These are phyloP conservation scores for Arthrobotrys entomopaga DNA, from an alignment of 2,329 filamentous ascomycete genomes.

Conservation along the genomic window DNA sequence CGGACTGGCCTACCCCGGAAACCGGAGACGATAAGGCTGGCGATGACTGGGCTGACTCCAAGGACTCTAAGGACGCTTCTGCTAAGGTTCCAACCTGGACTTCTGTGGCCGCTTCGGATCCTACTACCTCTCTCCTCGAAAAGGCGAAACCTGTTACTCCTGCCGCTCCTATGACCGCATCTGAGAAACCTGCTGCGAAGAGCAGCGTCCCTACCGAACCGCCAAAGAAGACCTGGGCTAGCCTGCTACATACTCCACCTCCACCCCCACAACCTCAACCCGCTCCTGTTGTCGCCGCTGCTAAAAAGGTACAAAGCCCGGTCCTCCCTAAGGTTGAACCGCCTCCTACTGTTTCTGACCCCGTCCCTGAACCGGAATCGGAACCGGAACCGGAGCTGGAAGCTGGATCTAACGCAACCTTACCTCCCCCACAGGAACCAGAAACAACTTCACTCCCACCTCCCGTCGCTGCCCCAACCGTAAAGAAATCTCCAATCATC, in stretches of 20 bases:
- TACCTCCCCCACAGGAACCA: slow-evolving; percentile 61
- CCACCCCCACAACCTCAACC: slow-evolving; percentile 36
- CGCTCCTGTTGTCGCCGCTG: slow-evolving; percentile 56
- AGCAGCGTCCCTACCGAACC: slow-evolving; percentile 65
- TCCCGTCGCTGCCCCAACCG: slow-evolving; percentile 66
- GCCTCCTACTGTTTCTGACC: slow-evolving; percentile 57
- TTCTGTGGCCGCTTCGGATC: slow-evolving; percentile 35
- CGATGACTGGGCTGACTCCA: slow-evolving; percentile 22
- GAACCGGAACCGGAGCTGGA: slow-evolving; percentile 60
- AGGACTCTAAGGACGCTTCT: slow-evolving; percentile 7
- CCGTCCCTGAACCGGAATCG: slow-evolving; percentile 61
- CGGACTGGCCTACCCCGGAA: slow-evolving; percentile 44
- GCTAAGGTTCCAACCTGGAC: slow-evolving; percentile 31
- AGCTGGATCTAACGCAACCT: slow-evolving; percentile 62
- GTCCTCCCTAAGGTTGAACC: slow-evolving; percentile 56
- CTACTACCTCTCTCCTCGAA: slow-evolving; percentile 39
- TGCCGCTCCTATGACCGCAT: slow-evolving; percentile 47
- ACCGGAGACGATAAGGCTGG: slow-evolving; percentile 32
- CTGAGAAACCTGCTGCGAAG: slow-evolving; percentile 75
- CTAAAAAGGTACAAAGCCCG: slow-evolving; percentile 60
- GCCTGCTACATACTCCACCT: slow-evolving; percentile 58
- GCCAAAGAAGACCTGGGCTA: slow-evolving; percentile 64
- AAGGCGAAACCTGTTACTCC: slow-evolving; percentile 37
- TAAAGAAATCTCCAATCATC: slow-evolving; percentile 63
- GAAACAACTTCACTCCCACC: slow-evolving; percentile 62